Percentiles rank a stretch among this genome's conserved stretches.
Conservation (phyloP, 2,329 filamentous ascomycete genomes). For the Periconia sp. region DNA sequence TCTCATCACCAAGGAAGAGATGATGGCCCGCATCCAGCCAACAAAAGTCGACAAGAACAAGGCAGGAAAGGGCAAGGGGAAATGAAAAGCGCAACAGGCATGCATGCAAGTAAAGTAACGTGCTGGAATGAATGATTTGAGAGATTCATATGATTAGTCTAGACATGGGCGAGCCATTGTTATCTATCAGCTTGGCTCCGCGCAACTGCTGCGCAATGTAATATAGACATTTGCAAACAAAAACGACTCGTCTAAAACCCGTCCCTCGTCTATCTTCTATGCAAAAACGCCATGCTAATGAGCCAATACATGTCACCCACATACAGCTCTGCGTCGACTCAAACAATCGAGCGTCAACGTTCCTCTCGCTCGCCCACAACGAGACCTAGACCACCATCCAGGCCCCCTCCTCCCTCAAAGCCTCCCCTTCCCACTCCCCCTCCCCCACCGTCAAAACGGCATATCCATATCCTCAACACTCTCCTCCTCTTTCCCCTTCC, state of each 20-base stretch:
- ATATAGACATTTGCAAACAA: conserved; percentile 30
- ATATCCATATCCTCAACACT: conserved; percentile 69
- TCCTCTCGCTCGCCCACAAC: too few relatives aligned
- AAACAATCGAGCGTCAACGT: background rate
- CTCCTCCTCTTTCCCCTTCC: conserved; percentile 52
- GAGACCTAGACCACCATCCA: too few relatives aligned
- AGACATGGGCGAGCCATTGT: conserved; percentile 28
- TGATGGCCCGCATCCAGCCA: conserved; percentile 97
- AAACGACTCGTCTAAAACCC: too few relatives aligned
- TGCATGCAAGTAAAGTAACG: background rate
- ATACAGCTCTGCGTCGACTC: too few relatives aligned
- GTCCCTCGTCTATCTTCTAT: conserved; percentile 7
- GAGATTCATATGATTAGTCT: conserved; percentile 31
- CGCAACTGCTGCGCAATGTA: conserved; percentile 37
- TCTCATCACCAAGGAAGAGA: conserved; percentile 98
- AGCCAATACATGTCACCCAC: too few relatives aligned
- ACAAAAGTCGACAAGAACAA: conserved; percentile 48
- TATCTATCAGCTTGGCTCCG: conserved; percentile 18
- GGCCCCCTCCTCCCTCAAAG: too few relatives aligned
- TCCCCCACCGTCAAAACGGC: conserved; percentile 55
- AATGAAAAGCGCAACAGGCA: conserved; percentile 13
- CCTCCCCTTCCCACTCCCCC: too few relatives aligned
- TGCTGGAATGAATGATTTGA: conserved; percentile 5
- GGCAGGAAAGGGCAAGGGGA: conserved; percentile 39
- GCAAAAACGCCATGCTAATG: conserved; percentile 18